Evolutionary conservation across 768 basidiomycete species (phyloP), one percentile per base, ranked within the genome.

Genomic region (Nidularia pulvinata): DNA sequence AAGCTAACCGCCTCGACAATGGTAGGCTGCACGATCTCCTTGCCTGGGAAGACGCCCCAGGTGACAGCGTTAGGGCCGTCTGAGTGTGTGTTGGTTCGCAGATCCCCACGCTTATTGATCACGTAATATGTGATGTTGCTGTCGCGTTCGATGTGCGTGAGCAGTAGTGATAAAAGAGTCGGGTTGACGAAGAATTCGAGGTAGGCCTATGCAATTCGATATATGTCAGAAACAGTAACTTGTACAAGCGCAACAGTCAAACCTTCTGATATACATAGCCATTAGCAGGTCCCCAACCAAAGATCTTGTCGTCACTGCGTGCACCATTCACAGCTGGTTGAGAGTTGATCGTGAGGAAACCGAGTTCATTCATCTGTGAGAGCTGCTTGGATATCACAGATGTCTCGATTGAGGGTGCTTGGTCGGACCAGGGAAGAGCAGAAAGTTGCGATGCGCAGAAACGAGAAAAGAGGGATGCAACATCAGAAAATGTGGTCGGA

Each of bases 51-150:
- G 7, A 97, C 93, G 57, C 95, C 95, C 95, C 95, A 98, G 1
- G 95, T 98, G 14, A 98, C 94, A n/a, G 95, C 95, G 61, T 97
- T 98, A 30, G 97, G 95, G 2, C 95, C 94, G 49, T 97, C 95
- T 2, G 89, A 91, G 61, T 93, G 91, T 13, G 86, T 95, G 77
- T 98, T 99, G 48, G 97, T 98, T 52, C 88, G 84, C 48, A 99
- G 76, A 68, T 98, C 95, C 39, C 97, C 97, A 42, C 87, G 84
- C 69, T 89, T 93, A 81, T 98, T 98, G 69, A 98, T 96, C 47
- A 95, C 93, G 63, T 98, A 96, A 78, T 98, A 99, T 2, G 95
- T 98, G 64, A 96, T 89, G 60, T 88, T 84, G 55, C 82, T 81
- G 63, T 97, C 93, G 14, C 86, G 84, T 64, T 95, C 92, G 60